Evolutionary conservation across 768 basidiomycete species (phyloP), one percentile per base, ranked within the genome.

Genomic region (Mycena galopus): DNA sequence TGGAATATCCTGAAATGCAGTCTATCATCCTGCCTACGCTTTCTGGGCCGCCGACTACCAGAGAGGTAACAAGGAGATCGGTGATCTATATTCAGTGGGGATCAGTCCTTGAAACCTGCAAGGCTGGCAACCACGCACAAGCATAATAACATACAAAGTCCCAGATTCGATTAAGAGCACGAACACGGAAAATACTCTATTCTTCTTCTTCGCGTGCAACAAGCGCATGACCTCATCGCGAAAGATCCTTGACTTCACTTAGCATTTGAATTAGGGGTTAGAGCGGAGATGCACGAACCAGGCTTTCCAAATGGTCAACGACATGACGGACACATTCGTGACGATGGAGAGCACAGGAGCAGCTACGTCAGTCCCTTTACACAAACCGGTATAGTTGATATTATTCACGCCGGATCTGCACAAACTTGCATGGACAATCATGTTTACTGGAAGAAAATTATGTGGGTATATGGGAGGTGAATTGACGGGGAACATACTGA

Each of bases 271-370:
- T 60, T 8, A 60, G 42, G 58, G 58, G 16, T 60, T 60, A 60
- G 35, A 39, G n/a, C 4, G 58, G 37, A 60, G 35, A 58, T 60
- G 58, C 35, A 16, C 58, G 58, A 39, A 60, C 58, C 58, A 60
- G 58, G 58, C 58, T 60, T 60, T 60, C 58, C 58, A 60, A 60
- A 60, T 60, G 58, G 58, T 60, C 58, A 60, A 60, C 23, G 58
- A 60, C 58, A 60, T 58, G 33, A 58, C 57, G 57, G 57, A 58
- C 57, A 58, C 57, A 58, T 58, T 58, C 57, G 57, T 58, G 58
- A 60, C n/a, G 35, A 60, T 60, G 12, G 58, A 60, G 37, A 60
- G 58, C 12, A 60, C 58, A 60, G 58, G 58, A 60, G 58, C 58
- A 60, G 58, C 58, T 14, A 60, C 58, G 23, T 60, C 58, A 42